These are phyloP conservation scores for Ganoderma leucocontextum DNA, from an alignment of 1,284 basidiomycete genomes.

Conservation along the genomic window DNA sequence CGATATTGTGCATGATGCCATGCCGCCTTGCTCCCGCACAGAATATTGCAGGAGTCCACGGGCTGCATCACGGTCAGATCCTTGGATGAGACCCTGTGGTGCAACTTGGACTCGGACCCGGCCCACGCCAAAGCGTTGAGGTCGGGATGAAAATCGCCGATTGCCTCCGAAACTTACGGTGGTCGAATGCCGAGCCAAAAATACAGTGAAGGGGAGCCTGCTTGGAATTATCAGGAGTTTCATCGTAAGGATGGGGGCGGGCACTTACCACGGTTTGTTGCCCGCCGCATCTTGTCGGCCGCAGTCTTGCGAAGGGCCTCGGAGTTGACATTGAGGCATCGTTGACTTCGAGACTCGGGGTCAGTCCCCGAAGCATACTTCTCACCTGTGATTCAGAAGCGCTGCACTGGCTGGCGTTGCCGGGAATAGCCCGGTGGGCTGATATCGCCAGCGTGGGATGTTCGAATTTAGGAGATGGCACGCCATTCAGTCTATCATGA, in stretches of 20 bases:
- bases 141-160: neutral
- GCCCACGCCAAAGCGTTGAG: neutral
- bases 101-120: neutral
- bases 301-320: neutral
- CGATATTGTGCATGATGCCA: neutral
- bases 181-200: neutral
- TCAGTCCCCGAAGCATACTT: neutral
- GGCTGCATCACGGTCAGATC: neutral
- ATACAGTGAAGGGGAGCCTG: neutral
- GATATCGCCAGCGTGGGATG: neutral
- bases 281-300: neutral
- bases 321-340: neutral
- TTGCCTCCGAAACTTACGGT: neutral
- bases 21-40: neutral
- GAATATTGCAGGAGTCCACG: neutral
- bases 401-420: neutral
- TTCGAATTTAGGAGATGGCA: neutral
- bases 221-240: neutral
- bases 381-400: constrained; percentile 1
- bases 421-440: neutral
- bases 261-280: neutral
- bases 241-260: neutral
- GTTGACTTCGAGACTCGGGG: neutral
- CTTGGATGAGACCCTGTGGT: neutral
- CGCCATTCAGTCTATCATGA: constrained; percentile 4